A percentile compares a stretch with the other conserved stretches of the same genome.
Evolutionary conservation across 2,329 filamentous ascomycete genomes (phyloP).

Genomic region (Colletotrichum eleusines): DNA sequence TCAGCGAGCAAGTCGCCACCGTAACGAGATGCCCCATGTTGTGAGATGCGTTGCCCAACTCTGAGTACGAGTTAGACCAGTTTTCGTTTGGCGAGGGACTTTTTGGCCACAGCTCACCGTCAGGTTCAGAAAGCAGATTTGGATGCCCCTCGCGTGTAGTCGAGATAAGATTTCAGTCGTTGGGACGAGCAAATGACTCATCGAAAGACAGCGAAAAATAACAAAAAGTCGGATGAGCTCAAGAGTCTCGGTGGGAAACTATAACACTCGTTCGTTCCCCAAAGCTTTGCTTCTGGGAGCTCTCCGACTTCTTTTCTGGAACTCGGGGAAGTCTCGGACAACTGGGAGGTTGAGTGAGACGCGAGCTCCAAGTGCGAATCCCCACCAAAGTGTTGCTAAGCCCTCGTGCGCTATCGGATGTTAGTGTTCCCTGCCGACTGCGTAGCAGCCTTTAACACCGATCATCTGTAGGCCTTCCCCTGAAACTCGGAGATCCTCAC

Average conservation of each 20-base stretch:
- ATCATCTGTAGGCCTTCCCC: not conserved
- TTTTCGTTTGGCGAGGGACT: not conserved
- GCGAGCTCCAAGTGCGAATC: conserved; percentile 9
- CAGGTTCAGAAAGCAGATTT: not conserved
- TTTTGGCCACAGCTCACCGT: not conserved
- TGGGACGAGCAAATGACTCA: conserved; percentile 30
- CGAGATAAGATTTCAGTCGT: conserved; percentile 22
- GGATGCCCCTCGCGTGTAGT: conserved; percentile 11
- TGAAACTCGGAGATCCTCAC: too few relatives aligned
- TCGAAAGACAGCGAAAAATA: not conserved
- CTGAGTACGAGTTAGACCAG: not conserved
- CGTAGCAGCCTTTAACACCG: conserved; percentile 11
- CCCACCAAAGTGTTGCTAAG: conserved; percentile 6
- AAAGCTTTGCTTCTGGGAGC: not conserved
- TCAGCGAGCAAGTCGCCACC: conserved; percentile 54
- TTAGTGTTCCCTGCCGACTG: not conserved
- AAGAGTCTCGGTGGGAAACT: not conserved
- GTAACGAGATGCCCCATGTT: conserved; percentile 46
- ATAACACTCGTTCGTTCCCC: not conserved
- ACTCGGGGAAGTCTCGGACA: conserved; percentile 18
- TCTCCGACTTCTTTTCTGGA: not conserved
- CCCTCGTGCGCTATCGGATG: conserved; percentile 25
- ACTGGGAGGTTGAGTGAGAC: conserved; percentile 24
- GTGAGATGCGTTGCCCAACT: not conserved
- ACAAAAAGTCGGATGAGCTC: not conserved